Evolutionary conservation across 192 early-diverging fungal genomes (phyloP), one percentile per base, ranked within the genome.

Genomic region (Rhizophagus prolifer): DNA sequence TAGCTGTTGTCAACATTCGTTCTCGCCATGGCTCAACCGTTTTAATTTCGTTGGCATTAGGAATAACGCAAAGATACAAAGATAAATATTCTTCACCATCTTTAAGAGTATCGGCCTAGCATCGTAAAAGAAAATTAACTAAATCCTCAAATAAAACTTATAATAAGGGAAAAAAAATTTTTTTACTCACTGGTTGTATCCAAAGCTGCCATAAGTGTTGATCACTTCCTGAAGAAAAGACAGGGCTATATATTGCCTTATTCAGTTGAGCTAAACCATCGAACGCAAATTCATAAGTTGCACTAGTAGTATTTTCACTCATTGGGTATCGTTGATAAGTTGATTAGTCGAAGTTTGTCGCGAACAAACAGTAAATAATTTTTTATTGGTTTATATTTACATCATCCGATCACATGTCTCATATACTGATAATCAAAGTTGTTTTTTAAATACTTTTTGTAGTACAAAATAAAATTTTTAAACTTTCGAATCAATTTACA

Each of bases 181-280:
- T 6, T 6, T 1, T 9, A 64, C 8, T 64, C 23, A 70, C 68
- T 25, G 68, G 68, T 14, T 47, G 68, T 46, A 70, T 70, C 44
- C 68, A 38, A 47, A 70, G 68, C 9, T 70, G 68, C 68, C 68
- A 70, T 25, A 70, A 47, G 19, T 70, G 68, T n/a, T 70, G 68
- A 12, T 70, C 68, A n/a, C 38, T 25, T 25, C 68, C 68, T 34
- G 68, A 70, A 47, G 68, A 70, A 47, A 70, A 70, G 9, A 70
- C n/a, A 9, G 68, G 68, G 44, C 68, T 70, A 26, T 70, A 44
- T 21, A 70, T 16, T 21, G 68, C n/a, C 30, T 70, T 70, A 70
- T 23, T 47, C 19, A 70, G 68, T 46, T 38, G 34, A 70, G 68
- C 14, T 25, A 70, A 36, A 5, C 44, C 44, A 5, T 23, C 23